A percentile compares a stretch with the other conserved stretches of the same genome.
Conservation (phyloP, 1,139 yeast species). For the Geotrichum fermentans region DNA sequence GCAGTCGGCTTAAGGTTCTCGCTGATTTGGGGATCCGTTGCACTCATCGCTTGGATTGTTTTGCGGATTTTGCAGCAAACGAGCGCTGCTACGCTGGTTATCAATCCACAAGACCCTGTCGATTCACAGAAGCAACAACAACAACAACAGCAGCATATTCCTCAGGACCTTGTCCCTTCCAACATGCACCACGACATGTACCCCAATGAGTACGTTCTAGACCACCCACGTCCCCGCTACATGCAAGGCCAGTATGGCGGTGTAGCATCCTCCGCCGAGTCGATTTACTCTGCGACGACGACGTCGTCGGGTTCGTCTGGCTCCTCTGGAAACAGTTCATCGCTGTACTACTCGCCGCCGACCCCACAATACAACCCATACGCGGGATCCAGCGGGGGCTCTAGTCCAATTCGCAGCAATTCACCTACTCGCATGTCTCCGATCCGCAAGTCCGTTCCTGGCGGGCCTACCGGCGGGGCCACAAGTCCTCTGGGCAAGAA, state of each 20-base stretch:
- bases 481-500: conserved; percentile 9
- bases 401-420: conserved; percentile 11
- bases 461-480: conserved; percentile 8
- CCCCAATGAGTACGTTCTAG: neutral
- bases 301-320: conserved; percentile 10
- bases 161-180: conserved; percentile 3
- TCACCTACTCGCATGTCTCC: conserved; percentile 20
- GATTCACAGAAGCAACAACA: conserved; percentile 1
- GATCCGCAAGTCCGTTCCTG: conserved; percentile 13
- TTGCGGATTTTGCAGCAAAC: conserved; percentile 23
- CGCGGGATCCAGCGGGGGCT: conserved; percentile 11
- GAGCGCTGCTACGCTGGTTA: conserved; percentile 17
- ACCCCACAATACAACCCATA: conserved; percentile 19
- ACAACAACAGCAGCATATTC: conserved; percentile 6
- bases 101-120: conserved; percentile 5
- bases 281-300: conserved; percentile 17
- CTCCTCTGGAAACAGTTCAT: conserved; percentile 7
- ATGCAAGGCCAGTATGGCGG: neutral
- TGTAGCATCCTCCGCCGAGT: conserved; percentile 17
- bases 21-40: conserved; percentile 29
- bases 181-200: conserved; percentile 1
- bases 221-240: conserved; percentile 5
- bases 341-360: conserved; percentile 17
- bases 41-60: conserved; percentile 25
- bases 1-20: conserved; percentile 24